These are phyloP conservation scores for Pyrenochaeta sp. DNA, from an alignment of 2,329 filamentous ascomycete genomes.

Conservation along the genomic window DNA sequence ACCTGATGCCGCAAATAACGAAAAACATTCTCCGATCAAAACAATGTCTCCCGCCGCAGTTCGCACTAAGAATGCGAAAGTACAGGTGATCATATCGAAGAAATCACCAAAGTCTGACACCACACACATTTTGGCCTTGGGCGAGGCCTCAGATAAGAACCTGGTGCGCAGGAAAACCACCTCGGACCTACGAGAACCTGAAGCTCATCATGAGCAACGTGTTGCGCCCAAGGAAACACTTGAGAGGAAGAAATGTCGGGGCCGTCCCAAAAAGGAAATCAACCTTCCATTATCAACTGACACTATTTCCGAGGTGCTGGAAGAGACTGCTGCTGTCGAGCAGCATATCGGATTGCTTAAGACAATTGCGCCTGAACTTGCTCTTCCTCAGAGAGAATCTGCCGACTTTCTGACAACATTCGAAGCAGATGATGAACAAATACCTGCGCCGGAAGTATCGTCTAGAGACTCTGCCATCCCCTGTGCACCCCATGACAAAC, in stretches of 20 bases:
- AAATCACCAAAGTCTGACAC: conserved; percentile 10
- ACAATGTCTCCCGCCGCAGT: background rate
- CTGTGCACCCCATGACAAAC: background rate
- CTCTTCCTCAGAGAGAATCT: background rate
- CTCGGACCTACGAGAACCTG: conserved; percentile 19
- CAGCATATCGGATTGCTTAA: conserved; percentile 4
- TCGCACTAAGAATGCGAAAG: conserved; percentile 22
- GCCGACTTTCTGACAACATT: background rate
- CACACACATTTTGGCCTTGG: conserved; percentile 1
- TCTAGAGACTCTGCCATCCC: background rate
- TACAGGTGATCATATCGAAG: conserved; percentile 35
- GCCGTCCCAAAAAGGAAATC: conserved; percentile 39
- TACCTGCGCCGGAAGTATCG: background rate
- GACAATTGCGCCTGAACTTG: conserved; percentile 5
- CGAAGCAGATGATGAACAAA: background rate
- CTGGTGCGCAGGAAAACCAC: conserved; percentile 34
- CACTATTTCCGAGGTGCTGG: conserved; percentile 6
- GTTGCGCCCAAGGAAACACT: conserved; percentile 4
- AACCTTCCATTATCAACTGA: conserved; percentile 7
- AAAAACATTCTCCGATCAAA: background rate
- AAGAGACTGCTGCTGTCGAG: background rate
- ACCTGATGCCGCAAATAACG: background rate
- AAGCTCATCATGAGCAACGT: background rate
- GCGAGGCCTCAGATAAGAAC: conserved; percentile 15
- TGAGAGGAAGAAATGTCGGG: conserved; percentile 41